Conservation (phyloP, 2,329 filamentous ascomycete genomes). For the Fusarium transvaalense region DNA sequence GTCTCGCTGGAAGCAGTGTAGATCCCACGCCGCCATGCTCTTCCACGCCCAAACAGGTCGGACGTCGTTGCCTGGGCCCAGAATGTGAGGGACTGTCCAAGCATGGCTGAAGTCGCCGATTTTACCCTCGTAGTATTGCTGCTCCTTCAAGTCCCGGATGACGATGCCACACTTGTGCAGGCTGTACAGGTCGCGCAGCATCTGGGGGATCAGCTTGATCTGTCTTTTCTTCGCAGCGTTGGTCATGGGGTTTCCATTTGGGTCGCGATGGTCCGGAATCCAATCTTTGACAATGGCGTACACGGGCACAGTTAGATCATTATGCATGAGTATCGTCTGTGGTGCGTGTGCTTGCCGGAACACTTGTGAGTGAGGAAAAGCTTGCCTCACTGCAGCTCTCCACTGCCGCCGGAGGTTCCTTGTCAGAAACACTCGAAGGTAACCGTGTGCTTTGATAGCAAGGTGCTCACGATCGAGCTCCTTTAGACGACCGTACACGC, state of each 20-base stretch:
- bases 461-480: conserved; percentile 16
- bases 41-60: conserved; percentile 6
- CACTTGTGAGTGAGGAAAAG: too few relatives aligned
- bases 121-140: conserved; percentile 15
- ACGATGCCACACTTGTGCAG: conserved; percentile 25
- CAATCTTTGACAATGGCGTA: conserved; percentile 38
- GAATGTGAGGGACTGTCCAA: conserved; percentile 27
- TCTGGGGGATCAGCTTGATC: not conserved
- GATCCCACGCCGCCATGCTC: conserved; percentile 33
- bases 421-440: conserved; percentile 1
- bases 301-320: not conserved
- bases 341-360: too few relatives aligned
- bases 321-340: not conserved
- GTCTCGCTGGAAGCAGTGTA: not conserved
- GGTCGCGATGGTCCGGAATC: not conserved
- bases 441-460: conserved; percentile 16
- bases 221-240: not conserved
- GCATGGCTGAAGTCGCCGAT: conserved; percentile 13
- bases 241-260: accelerated
- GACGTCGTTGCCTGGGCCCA: not conserved
- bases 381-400: not conserved
- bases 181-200: conserved; percentile 14
- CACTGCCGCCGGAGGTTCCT: not conserved
- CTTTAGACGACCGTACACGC: conserved; percentile 29
- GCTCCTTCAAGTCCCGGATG: conserved; percentile 8